Conservation (phyloP, 768 basidiomycete genomes). For the Tylopilus felleus region DNA sequence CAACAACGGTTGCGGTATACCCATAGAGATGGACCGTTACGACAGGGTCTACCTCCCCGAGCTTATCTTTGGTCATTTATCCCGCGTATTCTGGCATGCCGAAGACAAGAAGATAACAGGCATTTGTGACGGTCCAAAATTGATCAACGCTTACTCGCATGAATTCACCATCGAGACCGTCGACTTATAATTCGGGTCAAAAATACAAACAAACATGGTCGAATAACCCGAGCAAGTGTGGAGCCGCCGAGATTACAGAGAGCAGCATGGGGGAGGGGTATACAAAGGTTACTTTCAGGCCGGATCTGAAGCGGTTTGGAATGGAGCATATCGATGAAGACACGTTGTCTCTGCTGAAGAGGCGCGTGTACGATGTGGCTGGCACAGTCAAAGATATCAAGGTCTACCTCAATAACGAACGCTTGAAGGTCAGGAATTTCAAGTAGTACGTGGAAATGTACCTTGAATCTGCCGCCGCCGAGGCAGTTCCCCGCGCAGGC, state of each 20-base stretch:
- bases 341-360: slow-evolving; percentile 81
- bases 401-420: slow-evolving; percentile 89
- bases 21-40: slow-evolving; percentile 89
- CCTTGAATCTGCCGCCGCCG: slow-evolving; percentile 69
- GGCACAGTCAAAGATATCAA: slow-evolving; percentile 94
- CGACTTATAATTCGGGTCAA: slow-evolving; percentile 74
- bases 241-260: slow-evolving; percentile 90
- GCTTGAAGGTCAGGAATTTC: slow-evolving; percentile 91
- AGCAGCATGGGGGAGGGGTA: slow-evolving; percentile 85
- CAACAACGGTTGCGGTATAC: slow-evolving; percentile 96
- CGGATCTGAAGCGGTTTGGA: slow-evolving; percentile 88
- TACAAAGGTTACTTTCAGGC: slow-evolving; percentile 89
- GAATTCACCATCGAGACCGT: slow-evolving; percentile 97
- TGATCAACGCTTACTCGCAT: slow-evolving; percentile 96
- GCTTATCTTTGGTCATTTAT: slow-evolving; percentile 93
- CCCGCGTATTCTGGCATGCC: slow-evolving; percentile 93
- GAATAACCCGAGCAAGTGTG: slow-evolving; percentile 87
- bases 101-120: slow-evolving; percentile 98
- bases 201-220: slow-evolving; percentile 97
- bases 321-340: slow-evolving; percentile 94
- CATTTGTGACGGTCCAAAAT: slow-evolving; percentile 96
- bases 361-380: slow-evolving; percentile 95
- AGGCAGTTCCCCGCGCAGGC: slow-evolving; percentile 64
- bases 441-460: slow-evolving; percentile 97
- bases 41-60: slow-evolving; percentile 97